phyloP scores from a whole-genome alignment of 441 rosid species.

The Hura crepitans region DNA sequence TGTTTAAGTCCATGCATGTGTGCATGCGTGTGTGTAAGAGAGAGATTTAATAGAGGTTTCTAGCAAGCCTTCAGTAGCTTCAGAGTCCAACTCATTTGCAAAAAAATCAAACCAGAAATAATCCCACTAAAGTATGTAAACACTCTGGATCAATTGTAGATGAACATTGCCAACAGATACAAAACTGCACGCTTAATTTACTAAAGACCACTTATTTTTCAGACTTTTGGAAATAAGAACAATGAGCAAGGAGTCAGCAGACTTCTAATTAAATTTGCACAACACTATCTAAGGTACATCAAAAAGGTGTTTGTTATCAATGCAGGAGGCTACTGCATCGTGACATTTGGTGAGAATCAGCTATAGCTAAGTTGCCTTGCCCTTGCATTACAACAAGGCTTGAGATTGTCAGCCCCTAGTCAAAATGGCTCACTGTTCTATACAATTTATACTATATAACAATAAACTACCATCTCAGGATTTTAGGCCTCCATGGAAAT shows the following conservation, averaged over 20 bases:
- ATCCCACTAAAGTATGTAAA: too few species aligned
- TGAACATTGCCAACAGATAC: background rate
- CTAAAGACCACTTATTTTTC: background rate
- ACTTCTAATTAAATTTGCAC: too few species aligned
- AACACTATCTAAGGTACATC: background rate
- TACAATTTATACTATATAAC: constrained; percentile 5
- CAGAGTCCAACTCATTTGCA: background rate
- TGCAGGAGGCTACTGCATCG: background rate
- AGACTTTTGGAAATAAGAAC: too few species aligned
- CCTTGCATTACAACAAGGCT: constrained; percentile 8
- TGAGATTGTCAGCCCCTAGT: background rate
- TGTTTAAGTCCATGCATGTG: too few species aligned
- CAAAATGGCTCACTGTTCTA: background rate
- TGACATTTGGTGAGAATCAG: background rate
- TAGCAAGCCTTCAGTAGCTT: background rate
- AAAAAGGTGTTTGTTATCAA: background rate
- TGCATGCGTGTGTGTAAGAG: background rate
- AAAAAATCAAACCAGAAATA: background rate
- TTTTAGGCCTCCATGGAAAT: background rate
- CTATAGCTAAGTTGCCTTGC: constrained; percentile 1
- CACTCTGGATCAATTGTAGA: too few species aligned
- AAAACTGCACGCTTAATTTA: background rate
- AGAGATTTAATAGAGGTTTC: background rate
- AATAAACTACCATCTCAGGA: background rate
- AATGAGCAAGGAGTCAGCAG: background rate